phyloP scores from a whole-genome alignment of 345 rosid genomes.

The Nasturtium officinale region DNA sequence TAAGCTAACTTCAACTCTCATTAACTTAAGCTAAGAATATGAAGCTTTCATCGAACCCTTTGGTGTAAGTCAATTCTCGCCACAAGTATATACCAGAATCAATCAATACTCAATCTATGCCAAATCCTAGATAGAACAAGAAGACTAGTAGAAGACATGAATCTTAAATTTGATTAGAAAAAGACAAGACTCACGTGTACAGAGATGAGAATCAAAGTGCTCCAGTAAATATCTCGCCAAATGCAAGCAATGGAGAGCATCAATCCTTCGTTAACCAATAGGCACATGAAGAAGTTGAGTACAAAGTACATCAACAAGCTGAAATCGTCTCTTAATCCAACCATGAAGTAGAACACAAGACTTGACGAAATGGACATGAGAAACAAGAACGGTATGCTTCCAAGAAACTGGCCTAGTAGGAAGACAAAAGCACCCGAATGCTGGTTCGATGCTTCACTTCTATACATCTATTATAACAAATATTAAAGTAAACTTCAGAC shows the following conservation, averaged over 20 bases:
- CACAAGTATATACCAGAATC: background rate
- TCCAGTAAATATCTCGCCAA: constrained; percentile 83
- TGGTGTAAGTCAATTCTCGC: background rate
- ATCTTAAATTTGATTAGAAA: background rate
- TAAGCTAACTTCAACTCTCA: background rate
- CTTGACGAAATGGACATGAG: constrained; percentile 96
- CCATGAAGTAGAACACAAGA: constrained; percentile 91
- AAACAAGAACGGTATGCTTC: constrained; percentile 95
- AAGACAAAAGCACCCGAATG: constrained; percentile 94
- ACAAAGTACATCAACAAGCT: constrained; percentile 98
- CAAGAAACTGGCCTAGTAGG: constrained; percentile 84
- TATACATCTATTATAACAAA: constrained; percentile 60
- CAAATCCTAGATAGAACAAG: background rate
- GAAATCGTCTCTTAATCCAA: constrained; percentile 82
- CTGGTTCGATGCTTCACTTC: constrained; percentile 79
- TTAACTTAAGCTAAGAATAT: background rate
- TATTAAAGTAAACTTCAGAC: background rate
- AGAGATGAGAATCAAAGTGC: constrained; percentile 60
- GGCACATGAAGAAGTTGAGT: constrained; percentile 90
- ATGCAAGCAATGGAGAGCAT: constrained; percentile 67
- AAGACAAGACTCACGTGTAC: constrained; percentile 62
- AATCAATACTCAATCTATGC: background rate
- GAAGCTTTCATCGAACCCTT: background rate
- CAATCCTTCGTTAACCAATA: constrained; percentile 88
- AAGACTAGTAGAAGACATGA: background rate